Base-by-base conservation (phyloP, 768 basidiomycete genomes). In the Hygrophorus russula region DNA sequence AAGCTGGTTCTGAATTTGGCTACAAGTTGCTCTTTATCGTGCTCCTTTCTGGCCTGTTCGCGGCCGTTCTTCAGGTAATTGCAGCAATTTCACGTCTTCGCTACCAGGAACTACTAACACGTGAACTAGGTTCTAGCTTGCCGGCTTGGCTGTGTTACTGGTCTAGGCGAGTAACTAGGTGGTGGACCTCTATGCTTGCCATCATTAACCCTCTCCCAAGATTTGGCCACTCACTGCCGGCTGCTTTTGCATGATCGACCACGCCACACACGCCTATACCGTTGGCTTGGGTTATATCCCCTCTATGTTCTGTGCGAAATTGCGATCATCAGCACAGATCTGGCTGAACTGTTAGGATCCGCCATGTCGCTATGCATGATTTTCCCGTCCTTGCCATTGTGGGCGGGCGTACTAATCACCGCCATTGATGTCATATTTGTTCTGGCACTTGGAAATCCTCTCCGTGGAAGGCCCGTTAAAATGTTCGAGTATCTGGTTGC, bases 11-110 rank as follows among this genome's bases (percentile, higher is more conserved):
- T 14, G 59, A 79, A 44, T 93, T 73, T 56, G 91, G 93, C 0
- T 96, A 94, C 61, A 75, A 74, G 47, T 69, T 93, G 11, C 72
- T 98, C 24, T 93, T 94, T 60, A 69, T 88, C 12, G 80, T 98
- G 9, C 70, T 96, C 5, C 58, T 96, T 14, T 68, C 92, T 1
- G 90, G 90, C 8, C 49, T 93, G 6, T 79, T 87, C 44, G 91
- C 88, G 12, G 81, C 84, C 2, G 78, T 86, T 49, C 68, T 92
- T 12, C 93, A 96, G 74, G 84, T 76, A 36, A 31, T 60, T 58
- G 13, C 12, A 6, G 36, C 48, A 13, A 24, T 35, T 27, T 19
- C 17, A n/a, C 11, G 29, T 18, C 14, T n/a, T 37, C 29, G 4
- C 13, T 14, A 28, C 30, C 19, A 5, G 20, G 30, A 39, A 36